Conservation (phyloP, 1,284 basidiomycete species). For the Malassezia slooffiae region DNA sequence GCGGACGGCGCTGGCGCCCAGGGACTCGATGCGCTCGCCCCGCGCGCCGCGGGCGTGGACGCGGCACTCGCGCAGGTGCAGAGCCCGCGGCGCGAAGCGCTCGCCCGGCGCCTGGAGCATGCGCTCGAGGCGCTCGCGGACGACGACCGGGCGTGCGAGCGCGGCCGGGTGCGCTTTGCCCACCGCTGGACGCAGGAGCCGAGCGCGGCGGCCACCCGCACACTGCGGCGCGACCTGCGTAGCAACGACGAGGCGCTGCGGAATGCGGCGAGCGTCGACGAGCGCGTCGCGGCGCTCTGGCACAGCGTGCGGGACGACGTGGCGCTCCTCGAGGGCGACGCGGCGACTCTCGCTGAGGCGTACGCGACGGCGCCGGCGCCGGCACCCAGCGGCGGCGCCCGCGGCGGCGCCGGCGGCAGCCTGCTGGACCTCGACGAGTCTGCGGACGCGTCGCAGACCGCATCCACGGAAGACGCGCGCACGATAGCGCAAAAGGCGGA, state of each 20-base stretch:
- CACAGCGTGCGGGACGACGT: conserved; percentile 61
- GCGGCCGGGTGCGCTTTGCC: conserved; percentile 60
- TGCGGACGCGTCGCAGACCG: too few species aligned
- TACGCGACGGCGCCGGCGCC: conserved; percentile 47
- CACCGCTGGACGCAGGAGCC: conserved; percentile 85
- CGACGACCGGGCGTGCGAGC: conserved; percentile 48
- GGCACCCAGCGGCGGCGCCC: not conserved
- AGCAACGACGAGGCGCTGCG: conserved; percentile 64
- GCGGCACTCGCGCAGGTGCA: conserved; percentile 20
- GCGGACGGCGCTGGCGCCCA: not conserved
- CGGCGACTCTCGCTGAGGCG: conserved; percentile 61
- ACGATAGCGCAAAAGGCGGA: not conserved
- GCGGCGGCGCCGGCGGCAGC: not conserved
- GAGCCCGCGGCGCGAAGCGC: not conserved
- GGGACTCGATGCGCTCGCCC: not conserved
- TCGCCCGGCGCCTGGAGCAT: conserved; percentile 15
- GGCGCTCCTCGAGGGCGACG: conserved; percentile 54
- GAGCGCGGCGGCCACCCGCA: conserved; percentile 49
- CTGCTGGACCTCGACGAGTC: conserved; percentile 15
- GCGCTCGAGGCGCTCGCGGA: conserved; percentile 29
- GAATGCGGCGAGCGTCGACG: conserved; percentile 67
- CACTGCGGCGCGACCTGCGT: conserved; percentile 68
- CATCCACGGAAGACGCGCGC: not conserved
- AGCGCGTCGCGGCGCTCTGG: conserved; percentile 67
- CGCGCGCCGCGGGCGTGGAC: conserved; percentile 9